Evolutionary conservation across 371 early-diverging fungal species (phyloP), one percentile per base, ranked within the genome.

Genomic region (Gilbertella persicaria): DNA sequence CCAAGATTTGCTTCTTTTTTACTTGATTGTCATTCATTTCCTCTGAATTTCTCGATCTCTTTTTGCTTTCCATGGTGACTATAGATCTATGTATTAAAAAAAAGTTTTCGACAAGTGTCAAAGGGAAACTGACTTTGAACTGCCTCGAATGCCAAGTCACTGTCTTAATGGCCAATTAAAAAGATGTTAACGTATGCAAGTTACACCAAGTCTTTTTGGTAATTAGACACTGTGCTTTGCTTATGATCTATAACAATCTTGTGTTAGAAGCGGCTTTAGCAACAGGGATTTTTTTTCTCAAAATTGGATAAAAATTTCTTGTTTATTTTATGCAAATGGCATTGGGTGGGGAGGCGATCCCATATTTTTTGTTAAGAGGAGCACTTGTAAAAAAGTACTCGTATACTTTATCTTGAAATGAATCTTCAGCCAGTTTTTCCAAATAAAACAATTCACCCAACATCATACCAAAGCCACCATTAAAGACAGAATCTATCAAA

Each of bases 1-100:
- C 62, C 26, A 62, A 49, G 3, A 62, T 56, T 14, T 62, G 62
- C 23, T 57, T 52, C 45, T 62, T 58, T 45, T 37, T 40, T n/a
- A 23, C n/a, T 58, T 52, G 51, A 23, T 46, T 35, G 4, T 46
- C 52, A 7, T 41, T 54, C 54, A 50, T 58, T 4, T 58, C 58
- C n/a, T 51, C 41, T 33, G 33, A 28, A 16, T 29, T 17, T 53
- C 58, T 58, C 38, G 58, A 50, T 58, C 64, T 63, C 45, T 63
- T 63, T 45, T 58, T 53, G 14, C 28, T 38, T 30, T 48, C 55
- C 59, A 58, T 53, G 36, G 24, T 44, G 25, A 14, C 6, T 28
- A 30, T 30, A 33, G 44, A 44, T 44, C 44, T 44, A 25, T 45
- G 2, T 17, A 42, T n/a, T n/a, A 35, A 35, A 42, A 42, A 51